Evolutionary conservation across 1,284 basidiomycete genomes (phyloP).

Genomic region (Peniophora sp.): DNA sequence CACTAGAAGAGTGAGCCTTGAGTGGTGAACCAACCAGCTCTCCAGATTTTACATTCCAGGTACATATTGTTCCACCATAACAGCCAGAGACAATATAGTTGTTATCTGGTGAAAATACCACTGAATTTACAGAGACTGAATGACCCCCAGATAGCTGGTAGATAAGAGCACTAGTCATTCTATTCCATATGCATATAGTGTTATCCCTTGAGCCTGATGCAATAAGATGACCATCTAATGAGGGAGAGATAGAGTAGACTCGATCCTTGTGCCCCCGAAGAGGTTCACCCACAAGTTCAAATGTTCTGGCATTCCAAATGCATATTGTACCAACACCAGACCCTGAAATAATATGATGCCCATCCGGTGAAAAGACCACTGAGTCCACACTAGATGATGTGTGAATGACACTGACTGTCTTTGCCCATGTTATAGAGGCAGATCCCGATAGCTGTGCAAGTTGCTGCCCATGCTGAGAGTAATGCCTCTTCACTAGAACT

Average conservation of each 20-base stretch:
- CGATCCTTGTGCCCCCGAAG: slow-evolving; percentile 6
- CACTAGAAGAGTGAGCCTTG: background rate
- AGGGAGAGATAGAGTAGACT: slow-evolving; percentile 6
- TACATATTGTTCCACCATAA: slow-evolving; percentile 17
- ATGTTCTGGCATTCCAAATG: background rate
- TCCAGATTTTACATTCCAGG: slow-evolving; percentile 18
- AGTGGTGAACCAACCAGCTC: slow-evolving; percentile 3
- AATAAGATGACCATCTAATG: slow-evolving; percentile 7
- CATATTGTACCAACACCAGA: background rate
- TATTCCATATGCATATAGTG: background rate
- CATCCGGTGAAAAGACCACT: background rate
- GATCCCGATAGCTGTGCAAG: background rate
- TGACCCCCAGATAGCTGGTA: slow-evolving; percentile 16
- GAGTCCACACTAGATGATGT: background rate
- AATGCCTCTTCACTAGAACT: background rate
- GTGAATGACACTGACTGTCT: background rate
- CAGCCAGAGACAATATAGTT: slow-evolving; percentile 7
- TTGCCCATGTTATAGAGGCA: background rate
- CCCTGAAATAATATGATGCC: background rate
- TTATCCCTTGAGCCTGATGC: slow-evolving; percentile 10
- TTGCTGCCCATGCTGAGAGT: background rate
- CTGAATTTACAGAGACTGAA: slow-evolving; percentile 13
- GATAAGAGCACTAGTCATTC: slow-evolving; percentile 1
- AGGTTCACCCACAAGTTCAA: background rate
- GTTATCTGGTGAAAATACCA: slow-evolving; percentile 9